Evolutionary conservation across 345 rosid genomes (phyloP), one percentile per base, ranked within the genome.

Genomic region (Cardamine chenopodiifolia): DNA sequence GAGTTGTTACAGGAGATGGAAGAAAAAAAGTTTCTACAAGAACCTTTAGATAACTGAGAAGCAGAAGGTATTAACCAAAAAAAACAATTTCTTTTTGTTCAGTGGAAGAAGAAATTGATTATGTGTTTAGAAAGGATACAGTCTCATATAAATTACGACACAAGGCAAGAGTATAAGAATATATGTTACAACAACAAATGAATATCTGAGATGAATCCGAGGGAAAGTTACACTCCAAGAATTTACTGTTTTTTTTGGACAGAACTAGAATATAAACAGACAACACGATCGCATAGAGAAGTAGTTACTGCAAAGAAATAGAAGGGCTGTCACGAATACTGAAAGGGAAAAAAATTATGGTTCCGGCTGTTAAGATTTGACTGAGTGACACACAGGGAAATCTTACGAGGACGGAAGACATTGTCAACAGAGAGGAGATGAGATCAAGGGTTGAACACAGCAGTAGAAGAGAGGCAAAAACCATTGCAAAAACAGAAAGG

Each of bases 1-100:
- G 68, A 82, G 60, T 70, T 93, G 62, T 61, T 72, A 50, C 52
- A 52, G 28, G 83, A 84, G 62, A 32, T 86, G 81, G 82, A 84
- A 85, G 77, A 35, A 44, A 78, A 72, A 14, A 40, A 8, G 42
- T n/a, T 17, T 44, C 57, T 62, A 32, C 71, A 54, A 62, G 66
- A 62, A 19, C 53, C 52, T 54, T 62, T 50, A 23, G 47, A 64
- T 42, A 37, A 49, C 62, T 60, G 35, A 60, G 49, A 37, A 26
- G 59, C 25, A 58, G 19, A 18, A 47, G 12, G 8, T 32, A 42
- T 10, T 64, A 18, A 47, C 28, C 28, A 8, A 44, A 73, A 54
- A 56, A 45, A 2, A 3, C 61, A 18, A 18, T 35, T n/a, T 66
- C 9, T 63, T 13, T 64, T 35, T 54, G 48, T 54, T 64, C 8